Base-by-base conservation (phyloP, 352 stramenopile species). In the Phytopythium ostracodes region DNA sequence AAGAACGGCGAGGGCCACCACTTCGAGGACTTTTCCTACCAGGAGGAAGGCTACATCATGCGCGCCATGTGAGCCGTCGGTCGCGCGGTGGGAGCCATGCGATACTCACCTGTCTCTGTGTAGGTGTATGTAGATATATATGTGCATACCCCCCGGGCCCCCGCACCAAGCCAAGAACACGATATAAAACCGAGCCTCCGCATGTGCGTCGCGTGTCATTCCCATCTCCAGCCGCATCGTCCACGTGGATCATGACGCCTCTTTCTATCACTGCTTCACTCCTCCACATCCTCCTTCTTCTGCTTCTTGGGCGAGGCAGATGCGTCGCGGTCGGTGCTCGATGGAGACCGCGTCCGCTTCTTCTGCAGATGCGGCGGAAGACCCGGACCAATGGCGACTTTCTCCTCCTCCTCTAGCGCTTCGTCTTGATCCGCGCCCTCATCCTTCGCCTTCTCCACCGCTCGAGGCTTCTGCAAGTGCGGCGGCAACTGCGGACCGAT, bases 1-100 rank as follows among this genome's bases (percentile, higher is more conserved):
- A 92, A 94, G 67, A 89, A 81, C 52, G 81, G 84, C 46, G 83
- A 92, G 40, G 82, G 83, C 8, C 81, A 93, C 50, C 87, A 96
- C 71, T 96, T 96, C 67, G 87, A 96, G 59, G 86, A 96, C 73
- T 96, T 96, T 65, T 92, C 84, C 60, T 96, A 93, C 71, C 85
- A 94, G 63, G 87, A 94, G 75, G 84, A 96, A 24, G 79, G 78
- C 43, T 76, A 70, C 58, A 77, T 88, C 63, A 74, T 77, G 64
- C 70, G 70, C 54, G 62, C 55, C 25, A 60, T 51, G 36, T 60
- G 27, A 40, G 27, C 11, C 52, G 52, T 43, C 31, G n/a, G 18
- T 47, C 27, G 38, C 33, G 10, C 29, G 18, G 18, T n/a, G 42
- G 42, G 12, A 24, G 18, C 42, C 42, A n/a, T 15, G 42, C 7